Evolutionary conservation across 345 rosid species (phyloP), one percentile per base, ranked within the genome.

Genomic region (Geranium brycei): DNA sequence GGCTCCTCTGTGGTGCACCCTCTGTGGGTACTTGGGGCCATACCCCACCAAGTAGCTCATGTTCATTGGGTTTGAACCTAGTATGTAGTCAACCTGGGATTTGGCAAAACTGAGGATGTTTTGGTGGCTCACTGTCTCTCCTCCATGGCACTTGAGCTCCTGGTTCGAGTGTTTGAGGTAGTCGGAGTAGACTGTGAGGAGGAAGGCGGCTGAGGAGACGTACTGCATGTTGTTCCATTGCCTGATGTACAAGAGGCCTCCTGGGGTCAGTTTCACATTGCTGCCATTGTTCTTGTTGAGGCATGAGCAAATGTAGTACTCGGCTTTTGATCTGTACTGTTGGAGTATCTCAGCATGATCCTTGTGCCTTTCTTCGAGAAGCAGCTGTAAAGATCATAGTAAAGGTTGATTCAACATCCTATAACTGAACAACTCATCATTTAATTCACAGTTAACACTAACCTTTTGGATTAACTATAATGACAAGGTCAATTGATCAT

Each of bases 151-250:
- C 0, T 35, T 30, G 7, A 93, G 89, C 51, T 64, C 62, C 32
- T 66, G 76, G 61, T 72, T 72, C 15, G 82, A 65, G 51, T 68
- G 51, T 0, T 53, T 71, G 17, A 93, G 87, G 71, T 77, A 74
- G 41, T 86, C 91, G 0, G 97, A 90, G 77, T 93, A 93, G 18
- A 81, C 13, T 1, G 89, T 83, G 58, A 93, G 81, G 63, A 93
- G 91, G 73, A 93, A 93, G 0, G 88, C 69, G 0, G 99, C 84
- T 0, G 97, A 79, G 4, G 97, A 83, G 5, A 88, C 95, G 61
- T 93, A 88, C 72, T 93, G 97, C 89, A 93, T 85, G 72, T 93
- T 93, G 88, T 93, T 93, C 99, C 99, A 93, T 77, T 86, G 81
- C 58, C 97, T 80, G 70, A 90, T 66, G 80, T 80, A 88, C 18